Percentiles rank a stretch among this genome's conserved stretches.
phyloP scores from a whole-genome alignment of 495 filamentous ascomycete genomes.

The Trichocladium antarcticum region DNA sequence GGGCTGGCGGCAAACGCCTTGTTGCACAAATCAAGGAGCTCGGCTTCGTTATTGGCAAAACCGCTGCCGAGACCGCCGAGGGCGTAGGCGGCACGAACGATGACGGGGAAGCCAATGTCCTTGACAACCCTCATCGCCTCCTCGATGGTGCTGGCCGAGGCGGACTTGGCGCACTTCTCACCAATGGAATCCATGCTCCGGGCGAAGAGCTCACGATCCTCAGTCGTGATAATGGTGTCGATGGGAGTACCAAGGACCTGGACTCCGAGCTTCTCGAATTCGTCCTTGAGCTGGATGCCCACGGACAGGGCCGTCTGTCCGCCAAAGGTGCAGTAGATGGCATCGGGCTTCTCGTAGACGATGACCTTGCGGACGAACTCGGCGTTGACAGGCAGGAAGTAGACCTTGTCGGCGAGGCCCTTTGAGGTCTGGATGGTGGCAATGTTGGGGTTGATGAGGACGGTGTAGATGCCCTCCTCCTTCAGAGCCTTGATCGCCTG shows the following conservation, averaged over 20 bases:
- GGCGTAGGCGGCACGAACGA: slow-evolving; percentile 92
- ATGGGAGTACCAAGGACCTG: slow-evolving; percentile 93
- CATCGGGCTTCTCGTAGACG: slow-evolving; percentile 80
- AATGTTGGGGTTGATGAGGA: slow-evolving; percentile 97
- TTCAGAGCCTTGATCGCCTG: slow-evolving; percentile 94
- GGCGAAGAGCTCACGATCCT: slow-evolving; percentile 93
- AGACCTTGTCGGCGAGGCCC: slow-evolving; percentile 93
- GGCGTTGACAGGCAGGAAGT: slow-evolving; percentile 92
- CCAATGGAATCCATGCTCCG: slow-evolving; percentile 97
- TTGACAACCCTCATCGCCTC: slow-evolving; percentile 78
- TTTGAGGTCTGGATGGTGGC: slow-evolving; percentile 98
- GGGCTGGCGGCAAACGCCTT: slow-evolving; percentile 92
- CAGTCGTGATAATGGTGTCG: slow-evolving; percentile 94
- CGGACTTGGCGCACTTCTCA: slow-evolving; percentile 95
- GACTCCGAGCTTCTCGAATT: slow-evolving; percentile 83
- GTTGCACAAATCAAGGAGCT: slow-evolving; percentile 82
- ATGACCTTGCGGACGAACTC: slow-evolving; percentile 98
- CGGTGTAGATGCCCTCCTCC: slow-evolving; percentile 85
- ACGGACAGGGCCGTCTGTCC: slow-evolving; percentile 92
- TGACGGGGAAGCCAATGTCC: slow-evolving; percentile 88
- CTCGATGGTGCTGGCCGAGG: slow-evolving; percentile 74
- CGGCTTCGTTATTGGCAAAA: slow-evolving; percentile 82
- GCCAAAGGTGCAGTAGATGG: slow-evolving; percentile 92
- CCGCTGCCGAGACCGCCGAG: slow-evolving; percentile 91
- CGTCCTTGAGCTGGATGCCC: slow-evolving; percentile 91